phyloP scores from a whole-genome alignment of 2,329 filamentous ascomycete species.

The Cytospora mali region DNA sequence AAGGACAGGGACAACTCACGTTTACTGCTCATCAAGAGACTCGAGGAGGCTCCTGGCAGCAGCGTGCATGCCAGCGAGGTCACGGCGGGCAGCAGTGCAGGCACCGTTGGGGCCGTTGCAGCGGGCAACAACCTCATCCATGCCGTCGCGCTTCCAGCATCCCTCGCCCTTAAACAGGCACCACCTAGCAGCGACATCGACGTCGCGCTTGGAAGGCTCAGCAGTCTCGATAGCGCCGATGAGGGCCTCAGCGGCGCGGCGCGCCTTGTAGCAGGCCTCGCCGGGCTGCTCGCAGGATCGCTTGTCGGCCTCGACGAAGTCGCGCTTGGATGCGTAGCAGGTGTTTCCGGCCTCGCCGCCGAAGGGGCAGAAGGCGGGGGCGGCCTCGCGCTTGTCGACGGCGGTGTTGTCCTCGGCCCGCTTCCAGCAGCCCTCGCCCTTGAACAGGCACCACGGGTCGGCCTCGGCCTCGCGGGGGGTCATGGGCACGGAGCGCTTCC shows the following conservation, averaged over 20 bases:
- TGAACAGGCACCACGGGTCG: slow-evolving; percentile 28
- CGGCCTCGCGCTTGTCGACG: slow-evolving; percentile 16
- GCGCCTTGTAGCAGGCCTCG: slow-evolving; percentile 46
- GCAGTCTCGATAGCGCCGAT: slow-evolving; percentile 35
- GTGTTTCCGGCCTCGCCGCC: slow-evolving; percentile 32
- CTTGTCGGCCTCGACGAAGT: slow-evolving; percentile 31
- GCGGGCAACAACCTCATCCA: slow-evolving; percentile 31
- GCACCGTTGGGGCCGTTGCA: slow-evolving; percentile 38
- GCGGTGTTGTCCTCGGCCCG: slow-evolving; percentile 8
- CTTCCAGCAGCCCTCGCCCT: slow-evolving; percentile 42
- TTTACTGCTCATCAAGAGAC: slow-evolving; percentile 22
- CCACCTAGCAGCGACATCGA: slow-evolving; percentile 32
- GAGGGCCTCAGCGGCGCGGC: slow-evolving; percentile 43
- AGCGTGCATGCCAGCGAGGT: slow-evolving; percentile 40
- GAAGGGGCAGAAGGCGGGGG: slow-evolving; percentile 26
- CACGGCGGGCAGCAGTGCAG: slow-evolving; percentile 43
- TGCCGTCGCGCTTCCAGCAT: slow-evolving; percentile 40
- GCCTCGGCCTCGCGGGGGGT: slow-evolving; percentile 32
- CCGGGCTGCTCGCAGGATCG: slow-evolving; percentile 44
- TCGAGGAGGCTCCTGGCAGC: slow-evolving; percentile 38
- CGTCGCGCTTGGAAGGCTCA: slow-evolving; percentile 20
- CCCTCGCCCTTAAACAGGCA: slow-evolving; percentile 37
- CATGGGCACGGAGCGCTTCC: slow-evolving; percentile 24
- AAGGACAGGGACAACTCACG: background rate
- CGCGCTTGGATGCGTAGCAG: slow-evolving; percentile 27